These are phyloP conservation scores for Talaromyces proteolyticus DNA, from an alignment of 495 filamentous ascomycete species.

Conservation along the genomic window DNA sequence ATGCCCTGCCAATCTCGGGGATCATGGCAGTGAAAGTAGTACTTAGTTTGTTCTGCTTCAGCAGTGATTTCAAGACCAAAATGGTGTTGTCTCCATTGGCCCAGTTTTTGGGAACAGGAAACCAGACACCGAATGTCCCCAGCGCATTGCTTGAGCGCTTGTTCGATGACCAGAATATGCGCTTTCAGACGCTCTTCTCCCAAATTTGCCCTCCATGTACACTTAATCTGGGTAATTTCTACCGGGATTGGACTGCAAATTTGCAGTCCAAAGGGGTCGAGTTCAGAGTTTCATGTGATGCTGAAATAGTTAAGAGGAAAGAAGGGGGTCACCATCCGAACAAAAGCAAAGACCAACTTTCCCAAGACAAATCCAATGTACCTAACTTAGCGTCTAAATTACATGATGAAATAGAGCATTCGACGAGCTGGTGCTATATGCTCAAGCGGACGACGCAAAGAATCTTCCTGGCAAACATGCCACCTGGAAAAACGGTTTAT, in stretches of 20 bases:
- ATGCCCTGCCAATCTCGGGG: conserved; percentile 64
- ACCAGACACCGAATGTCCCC: conserved; percentile 73
- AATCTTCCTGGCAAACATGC: conserved; percentile 57
- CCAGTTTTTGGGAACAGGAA: conserved; percentile 73
- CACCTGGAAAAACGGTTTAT: conserved; percentile 57
- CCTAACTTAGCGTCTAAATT: background rate
- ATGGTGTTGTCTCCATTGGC: conserved; percentile 73
- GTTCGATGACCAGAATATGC: conserved; percentile 67
- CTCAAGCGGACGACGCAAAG: conserved; percentile 63
- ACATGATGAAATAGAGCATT: conserved; percentile 41
- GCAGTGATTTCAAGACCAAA: conserved; percentile 64
- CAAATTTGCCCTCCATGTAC: conserved; percentile 73
- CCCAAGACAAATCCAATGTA: background rate
- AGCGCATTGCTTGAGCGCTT: conserved; percentile 70
- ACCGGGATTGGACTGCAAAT: conserved; percentile 59
- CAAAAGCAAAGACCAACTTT: conserved; percentile 1
- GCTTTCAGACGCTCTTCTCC: conserved; percentile 61
- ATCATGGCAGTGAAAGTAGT: conserved; percentile 67
- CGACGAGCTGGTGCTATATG: conserved; percentile 70
- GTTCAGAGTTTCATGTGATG: conserved; percentile 57
- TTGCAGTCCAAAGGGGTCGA: conserved; percentile 57
- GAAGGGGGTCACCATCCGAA: conserved; percentile 44
- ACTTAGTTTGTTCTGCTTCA: conserved; percentile 66
- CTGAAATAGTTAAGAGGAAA: conserved; percentile 53
- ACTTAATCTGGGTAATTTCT: conserved; percentile 72